These are phyloP conservation scores for Leucosporidium yakuticum DNA, from an alignment of 768 basidiomycete species.

Conservation along the genomic window DNA sequence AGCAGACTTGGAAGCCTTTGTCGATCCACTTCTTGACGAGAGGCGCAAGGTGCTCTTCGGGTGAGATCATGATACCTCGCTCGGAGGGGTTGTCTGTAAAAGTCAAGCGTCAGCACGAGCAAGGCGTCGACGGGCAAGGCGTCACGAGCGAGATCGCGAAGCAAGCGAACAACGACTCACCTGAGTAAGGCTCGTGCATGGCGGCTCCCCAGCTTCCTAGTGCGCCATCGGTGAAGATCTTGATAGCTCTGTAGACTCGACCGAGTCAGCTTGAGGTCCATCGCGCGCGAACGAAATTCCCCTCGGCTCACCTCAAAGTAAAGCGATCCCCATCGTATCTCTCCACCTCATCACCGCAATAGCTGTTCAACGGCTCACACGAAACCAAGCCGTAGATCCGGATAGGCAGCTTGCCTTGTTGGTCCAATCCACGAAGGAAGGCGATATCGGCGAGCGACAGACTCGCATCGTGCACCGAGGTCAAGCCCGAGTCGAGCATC, in stretches of 20 bases:
- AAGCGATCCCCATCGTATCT: constrained; percentile 60
- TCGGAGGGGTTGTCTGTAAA: constrained; percentile 62
- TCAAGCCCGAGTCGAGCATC: constrained; percentile 72
- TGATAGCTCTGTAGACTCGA: constrained; percentile 53
- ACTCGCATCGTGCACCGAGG: constrained; percentile 78
- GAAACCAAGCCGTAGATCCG: constrained; percentile 38
- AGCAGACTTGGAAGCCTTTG: constrained; percentile 31
- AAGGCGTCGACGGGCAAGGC: too few relatives aligned
- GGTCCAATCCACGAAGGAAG: constrained; percentile 57
- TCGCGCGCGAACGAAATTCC: constrained; percentile 36
- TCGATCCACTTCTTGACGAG: constrained; percentile 51
- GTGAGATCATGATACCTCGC: constrained; percentile 61
- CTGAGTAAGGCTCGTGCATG: constrained; percentile 69
- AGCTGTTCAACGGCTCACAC: constrained; percentile 49
- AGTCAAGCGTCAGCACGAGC: neutral
- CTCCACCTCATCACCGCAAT: constrained; percentile 63
- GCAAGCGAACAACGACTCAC: neutral
- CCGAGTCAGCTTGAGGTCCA: neutral
- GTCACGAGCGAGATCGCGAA: neutral
- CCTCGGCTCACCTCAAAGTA: constrained; percentile 48
- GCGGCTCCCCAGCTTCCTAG: constrained; percentile 91
- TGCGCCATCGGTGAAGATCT: constrained; percentile 77
- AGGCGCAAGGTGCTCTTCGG: constrained; percentile 52
- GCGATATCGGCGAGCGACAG: constrained; percentile 52
- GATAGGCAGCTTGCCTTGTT: constrained; percentile 58